Evolutionary conservation across 2,329 filamentous ascomycete genomes (phyloP), one percentile per base, ranked within the genome.

Genomic region (Cytospora mali): DNA sequence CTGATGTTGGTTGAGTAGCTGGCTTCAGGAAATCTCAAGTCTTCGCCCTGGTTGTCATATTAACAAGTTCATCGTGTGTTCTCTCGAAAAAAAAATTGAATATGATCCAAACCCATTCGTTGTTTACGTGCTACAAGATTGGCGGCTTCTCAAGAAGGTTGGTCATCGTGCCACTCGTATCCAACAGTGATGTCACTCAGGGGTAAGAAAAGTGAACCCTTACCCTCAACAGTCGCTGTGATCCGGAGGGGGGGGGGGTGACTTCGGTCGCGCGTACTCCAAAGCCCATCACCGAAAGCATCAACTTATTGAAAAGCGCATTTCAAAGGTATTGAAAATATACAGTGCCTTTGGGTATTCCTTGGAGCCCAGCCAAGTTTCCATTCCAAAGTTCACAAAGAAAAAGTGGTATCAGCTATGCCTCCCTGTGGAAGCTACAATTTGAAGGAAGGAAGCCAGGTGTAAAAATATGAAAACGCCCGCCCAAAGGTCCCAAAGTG

Each of bases 121-220:
- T 46, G n/a, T 46, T 46, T 46, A 23, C n/a, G 42, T 23, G 42
- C n/a, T 46, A 46, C 42, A 23, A 21, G 35, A 39, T 18, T 39
- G 16, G 14, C 35, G 35, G 35, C 35, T 39, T 6, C 11, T 39
- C 35, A 5, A n/a, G 42, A 46, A 46, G 42, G 42, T 46, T 46
- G 42, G 42, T 46, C 42, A 46, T 46, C 42, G 42, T 13, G 18
- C 25, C 25, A 27, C 28, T 31, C 29, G 16, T 23, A n/a, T n/a
- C 16, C 53, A 9, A 18, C 48, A 10, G 50, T 60, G 58, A 60
- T 60, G 58, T 60, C 58, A 60, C 58, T 28, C 4, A 13, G 6
- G 52, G n/a, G 27, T 3, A 4, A 16, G 7, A 25, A n/a, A 6
- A n/a, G n/a, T n/a, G 4, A 54, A 33, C 50, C 50, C 25, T 23